phyloP scores from a whole-genome alignment of 441 rosid species.

The Gossypium davidsonii region DNA sequence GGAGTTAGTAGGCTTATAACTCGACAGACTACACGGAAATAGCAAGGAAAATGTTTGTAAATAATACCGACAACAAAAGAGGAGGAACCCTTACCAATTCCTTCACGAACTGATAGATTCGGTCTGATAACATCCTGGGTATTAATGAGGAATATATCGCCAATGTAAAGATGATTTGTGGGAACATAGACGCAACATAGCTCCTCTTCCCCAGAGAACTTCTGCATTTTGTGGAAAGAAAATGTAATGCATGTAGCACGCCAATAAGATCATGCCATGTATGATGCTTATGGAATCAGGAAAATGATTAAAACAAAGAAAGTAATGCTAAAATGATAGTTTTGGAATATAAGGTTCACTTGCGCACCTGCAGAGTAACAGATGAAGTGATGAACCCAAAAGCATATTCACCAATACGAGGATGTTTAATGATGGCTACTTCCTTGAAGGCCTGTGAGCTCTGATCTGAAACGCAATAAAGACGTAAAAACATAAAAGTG shows the following conservation, averaged over 20 bases:
- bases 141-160: conserved; percentile 79
- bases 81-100: conserved; percentile 61
- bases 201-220: conserved; percentile 81
- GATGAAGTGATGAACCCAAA: conserved; percentile 93
- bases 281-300: background rate
- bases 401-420: conserved; percentile 95
- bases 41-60: too few species aligned
- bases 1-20: too few species aligned
- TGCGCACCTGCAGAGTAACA: conserved; percentile 70
- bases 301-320: background rate
- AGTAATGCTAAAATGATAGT: background rate
- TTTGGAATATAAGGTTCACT: conserved; percentile 8
- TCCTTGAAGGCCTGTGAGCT: conserved; percentile 92
- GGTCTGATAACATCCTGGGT: conserved; percentile 90
- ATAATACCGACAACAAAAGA: background rate
- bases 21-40: too few species aligned
- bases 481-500: background rate
- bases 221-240: conserved; percentile 37
- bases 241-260: background rate
- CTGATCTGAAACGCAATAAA: conserved; percentile 54
- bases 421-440: conserved; percentile 94
- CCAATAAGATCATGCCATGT: background rate
- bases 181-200: conserved; percentile 95
- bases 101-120: conserved; percentile 91
- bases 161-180: conserved; percentile 92